Evolutionary conservation across 2,329 filamentous ascomycete genomes (phyloP).

Genomic region (Botrytis tulipae): DNA sequence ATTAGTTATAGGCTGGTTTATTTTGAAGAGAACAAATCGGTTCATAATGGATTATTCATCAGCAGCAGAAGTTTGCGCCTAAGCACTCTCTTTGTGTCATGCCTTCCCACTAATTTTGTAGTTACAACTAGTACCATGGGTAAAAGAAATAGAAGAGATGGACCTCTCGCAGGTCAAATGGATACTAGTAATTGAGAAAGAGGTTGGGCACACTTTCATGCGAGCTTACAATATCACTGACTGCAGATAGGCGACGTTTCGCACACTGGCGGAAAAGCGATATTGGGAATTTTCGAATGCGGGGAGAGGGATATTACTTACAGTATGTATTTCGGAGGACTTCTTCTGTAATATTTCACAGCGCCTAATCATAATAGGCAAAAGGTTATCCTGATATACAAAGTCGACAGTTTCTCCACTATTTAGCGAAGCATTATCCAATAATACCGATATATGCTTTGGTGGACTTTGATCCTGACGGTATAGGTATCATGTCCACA

Average conservation of each 20-base stretch:
- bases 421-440: slow-evolving; percentile 49
- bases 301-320: slow-evolving; percentile 64
- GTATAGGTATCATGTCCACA: slow-evolving; percentile 68
- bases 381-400: slow-evolving; percentile 80
- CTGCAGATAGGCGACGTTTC: slow-evolving; percentile 66
- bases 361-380: slow-evolving; percentile 48
- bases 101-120: slow-evolving; percentile 2
- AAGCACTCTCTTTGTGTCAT: not conserved
- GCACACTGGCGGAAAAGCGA: slow-evolving; percentile 56
- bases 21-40: slow-evolving; percentile 47
- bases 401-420: slow-evolving; percentile 63
- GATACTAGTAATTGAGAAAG: slow-evolving; percentile 78
- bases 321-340: slow-evolving; percentile 45
- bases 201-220: slow-evolving; percentile 46
- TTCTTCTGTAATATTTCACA: not conserved
- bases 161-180: slow-evolving; percentile 53
- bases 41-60: slow-evolving; percentile 41
- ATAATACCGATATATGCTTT: slow-evolving; percentile 59
- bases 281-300: slow-evolving; percentile 52
- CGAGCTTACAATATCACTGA: slow-evolving; percentile 24
- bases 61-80: slow-evolving; percentile 42
- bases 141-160: slow-evolving; percentile 49
- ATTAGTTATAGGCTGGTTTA: slow-evolving; percentile 59
- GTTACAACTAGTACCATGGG: slow-evolving; percentile 63
- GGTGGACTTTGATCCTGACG: slow-evolving; percentile 75